Base-by-base conservation (phyloP, 179 eudicot species). In the Beta macrorhiza region DNA sequence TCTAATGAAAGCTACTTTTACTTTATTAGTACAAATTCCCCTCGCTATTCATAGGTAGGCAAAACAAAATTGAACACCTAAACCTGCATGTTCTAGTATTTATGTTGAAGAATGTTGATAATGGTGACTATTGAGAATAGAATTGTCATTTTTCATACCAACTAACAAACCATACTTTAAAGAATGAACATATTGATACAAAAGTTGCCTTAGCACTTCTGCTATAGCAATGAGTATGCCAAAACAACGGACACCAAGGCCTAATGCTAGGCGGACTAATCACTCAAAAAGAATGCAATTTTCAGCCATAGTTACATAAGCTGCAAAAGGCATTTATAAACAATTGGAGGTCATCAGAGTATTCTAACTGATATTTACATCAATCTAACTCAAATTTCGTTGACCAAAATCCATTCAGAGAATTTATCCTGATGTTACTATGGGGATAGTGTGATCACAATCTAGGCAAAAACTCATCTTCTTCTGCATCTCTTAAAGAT, bases 401-500 rank as follows among this genome's bases (percentile, higher is more conserved):
- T 53, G 51, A 76, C 59, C 64, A 59, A 49, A 59, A 81, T 61
- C 79, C 51, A 68, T 64, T 73, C 76, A 74, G 7, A 65, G 53
- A 49, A 80, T 47, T 75, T 25, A 65, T 49, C 45, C 58, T 49
- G 58, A 52, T 29, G 45, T 45, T 32, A 55, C 61, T 59, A 20
- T 58, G 42, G 15, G 72, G 67, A 20, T 49, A 16, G 47, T 49
- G 53, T 47, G 62, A 55, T 85, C 85, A 85, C 58, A 82, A 78
- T 64, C 85, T 80, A 16, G 78, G 68, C 62, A 85, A 75, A 65
- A 82, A 79, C 65, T 85, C 83, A 62, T 80, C 90, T 47, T 69
- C 84, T 45, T 86, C 80, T 62, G 53, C 20, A 76, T 86, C 87
- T 49, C 81, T 87, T 32, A 82, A 79, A 72, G 89, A 82, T 47